Evolutionary conservation across 192 early-diverging fungal genomes (phyloP).

Genomic region (Helicostylum pulchrum): DNA sequence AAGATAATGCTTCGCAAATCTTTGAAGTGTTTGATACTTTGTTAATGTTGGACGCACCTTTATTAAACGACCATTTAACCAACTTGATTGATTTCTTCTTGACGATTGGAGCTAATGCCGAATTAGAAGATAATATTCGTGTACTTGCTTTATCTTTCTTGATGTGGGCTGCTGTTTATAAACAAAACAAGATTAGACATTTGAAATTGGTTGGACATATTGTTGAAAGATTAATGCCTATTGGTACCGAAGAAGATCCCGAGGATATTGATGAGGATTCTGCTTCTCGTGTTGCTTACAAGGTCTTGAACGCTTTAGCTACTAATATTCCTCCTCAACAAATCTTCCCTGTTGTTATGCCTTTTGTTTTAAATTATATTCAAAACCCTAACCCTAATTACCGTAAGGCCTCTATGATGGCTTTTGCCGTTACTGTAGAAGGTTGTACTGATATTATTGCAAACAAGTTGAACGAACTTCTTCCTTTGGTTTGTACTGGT

Average conservation of each 20-base stretch:
- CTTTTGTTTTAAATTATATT: slow-evolving; percentile 75
- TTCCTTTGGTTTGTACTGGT: slow-evolving; percentile 70
- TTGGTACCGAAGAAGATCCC: slow-evolving; percentile 76
- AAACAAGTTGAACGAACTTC: slow-evolving; percentile 72
- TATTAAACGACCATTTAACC: slow-evolving; percentile 74
- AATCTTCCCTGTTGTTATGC: slow-evolving; percentile 78
- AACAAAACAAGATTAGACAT: slow-evolving; percentile 81
- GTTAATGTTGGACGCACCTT: slow-evolving; percentile 74
- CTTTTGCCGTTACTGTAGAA: slow-evolving; percentile 78
- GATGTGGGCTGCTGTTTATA: slow-evolving; percentile 73
- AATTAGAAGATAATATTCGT: slow-evolving; percentile 68
- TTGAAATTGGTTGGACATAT: slow-evolving; percentile 80
- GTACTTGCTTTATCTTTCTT: slow-evolving; percentile 81
- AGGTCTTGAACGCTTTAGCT: slow-evolving; percentile 74
- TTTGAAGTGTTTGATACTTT: slow-evolving; percentile 88
- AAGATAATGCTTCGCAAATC: slow-evolving; percentile 71
- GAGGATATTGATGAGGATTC: slow-evolving; percentile 82
- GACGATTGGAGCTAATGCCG: slow-evolving; percentile 63
- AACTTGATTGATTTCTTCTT: slow-evolving; percentile 83
- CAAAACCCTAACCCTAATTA: slow-evolving; percentile 68
- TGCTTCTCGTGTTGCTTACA: slow-evolving; percentile 57
- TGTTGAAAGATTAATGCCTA: slow-evolving; percentile 77
- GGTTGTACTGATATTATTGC: slow-evolving; percentile 85
- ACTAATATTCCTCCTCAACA: slow-evolving; percentile 84
- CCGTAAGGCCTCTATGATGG: slow-evolving; percentile 87